Evolutionary conservation across 768 basidiomycete genomes (phyloP), one percentile per base, ranked within the genome.

Genomic region (Phylloporus arenicola): DNA sequence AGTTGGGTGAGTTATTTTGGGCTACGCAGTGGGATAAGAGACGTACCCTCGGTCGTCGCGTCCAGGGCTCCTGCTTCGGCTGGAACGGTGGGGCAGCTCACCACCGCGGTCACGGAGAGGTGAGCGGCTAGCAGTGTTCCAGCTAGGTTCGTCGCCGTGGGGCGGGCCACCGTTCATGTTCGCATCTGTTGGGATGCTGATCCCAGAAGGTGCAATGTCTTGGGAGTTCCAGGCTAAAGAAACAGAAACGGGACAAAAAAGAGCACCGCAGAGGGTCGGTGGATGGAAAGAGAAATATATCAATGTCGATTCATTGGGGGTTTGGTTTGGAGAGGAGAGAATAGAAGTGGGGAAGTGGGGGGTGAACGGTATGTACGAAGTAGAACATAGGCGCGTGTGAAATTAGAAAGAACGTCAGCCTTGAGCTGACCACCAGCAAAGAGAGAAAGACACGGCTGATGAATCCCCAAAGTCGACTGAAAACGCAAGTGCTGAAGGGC

Each of bases 31-130:
- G 9, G 33, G 19, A 27, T 29, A 45, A 50, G 49, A 30, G 40
- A 70, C 83, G 52, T 29, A 85, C 84, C 76, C 74, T 74, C 83
- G 71, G 35, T 80, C 80, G 29, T 70, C 68, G 41, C 62, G 59
- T n/a, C 77, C 80, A 4, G 88, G 89, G 65, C 88, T 91, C 58
- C 86, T 78, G 72, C 88, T 91, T 66, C 88, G 76, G 72, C 86
- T 88, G 9, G 82, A 81, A 52, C 88, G 77, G 50, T 84, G 72
- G 13, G 82, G 80, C 40, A 73, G 70, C 9, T 81, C 80, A 24
- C 72, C 75, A 44, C 71, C 72, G 27, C 64, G 63, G 13, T 66
- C 62, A 48, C 64, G 64, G 53, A 65, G 63, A 2, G 65, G 77
- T 43, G 64, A 83, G 69, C 60, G 79, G 69, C 64, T 70, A 13